Conservation (phyloP, 1,284 basidiomycete species). For the Apiotrichum brassicae region DNA sequence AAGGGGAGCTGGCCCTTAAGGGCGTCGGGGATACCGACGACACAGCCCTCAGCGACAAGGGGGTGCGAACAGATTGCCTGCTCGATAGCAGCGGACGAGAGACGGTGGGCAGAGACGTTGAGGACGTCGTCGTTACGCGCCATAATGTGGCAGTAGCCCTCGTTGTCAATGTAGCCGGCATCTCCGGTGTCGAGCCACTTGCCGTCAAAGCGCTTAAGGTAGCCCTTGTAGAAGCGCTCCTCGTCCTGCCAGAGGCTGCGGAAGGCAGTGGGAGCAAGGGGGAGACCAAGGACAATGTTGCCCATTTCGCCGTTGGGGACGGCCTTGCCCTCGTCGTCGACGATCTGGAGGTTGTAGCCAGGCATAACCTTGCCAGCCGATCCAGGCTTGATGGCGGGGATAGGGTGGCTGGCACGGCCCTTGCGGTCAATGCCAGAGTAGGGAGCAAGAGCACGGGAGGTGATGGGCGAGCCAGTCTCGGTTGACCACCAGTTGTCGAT, state of each 20-base stretch:
- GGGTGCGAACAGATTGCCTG: slow-evolving; percentile 82
- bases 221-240: slow-evolving; percentile 78
- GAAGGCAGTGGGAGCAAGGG: slow-evolving; percentile 79
- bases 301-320: slow-evolving; percentile 14
- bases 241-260: slow-evolving; percentile 62
- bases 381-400: slow-evolving; percentile 13
- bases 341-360: slow-evolving; percentile 18
- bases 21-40: slow-evolving; percentile 78
- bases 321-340: slow-evolving; percentile 19
- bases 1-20: slow-evolving; percentile 55
- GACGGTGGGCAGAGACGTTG: slow-evolving; percentile 79
- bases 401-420: slow-evolving; percentile 7
- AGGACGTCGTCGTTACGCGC: slow-evolving; percentile 71
- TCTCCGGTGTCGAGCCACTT: slow-evolving; percentile 75
- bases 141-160: slow-evolving; percentile 96
- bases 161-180: slow-evolving; percentile 81
- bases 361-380: slow-evolving; percentile 21
- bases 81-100: slow-evolving; percentile 93
- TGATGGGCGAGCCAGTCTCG: slow-evolving; percentile 69
- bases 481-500: slow-evolving; percentile 95
- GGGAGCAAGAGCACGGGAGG: slow-evolving; percentile 57
- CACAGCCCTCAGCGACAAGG: slow-evolving; percentile 78
- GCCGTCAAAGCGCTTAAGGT: slow-evolving; percentile 58
- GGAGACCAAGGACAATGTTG: slow-evolving; percentile 60
- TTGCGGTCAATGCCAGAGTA: slow-evolving; percentile 49